phyloP scores from a whole-genome alignment of 345 rosid species.

The Moricandia moricandioides region DNA sequence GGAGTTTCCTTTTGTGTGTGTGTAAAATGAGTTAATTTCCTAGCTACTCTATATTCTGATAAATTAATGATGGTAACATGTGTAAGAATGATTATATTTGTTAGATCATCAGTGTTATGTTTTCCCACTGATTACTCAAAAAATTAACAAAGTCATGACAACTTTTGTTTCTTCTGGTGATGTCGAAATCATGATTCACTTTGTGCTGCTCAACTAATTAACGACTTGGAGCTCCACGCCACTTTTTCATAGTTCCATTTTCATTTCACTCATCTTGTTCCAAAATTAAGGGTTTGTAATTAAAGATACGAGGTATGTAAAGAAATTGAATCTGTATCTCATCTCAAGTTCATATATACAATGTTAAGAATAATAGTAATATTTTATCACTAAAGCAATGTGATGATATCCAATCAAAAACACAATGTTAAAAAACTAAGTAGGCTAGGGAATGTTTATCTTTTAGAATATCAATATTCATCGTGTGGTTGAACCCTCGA shows the following conservation, averaged over 20 bases:
- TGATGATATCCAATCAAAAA: not conserved
- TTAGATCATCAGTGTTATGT: not conserved
- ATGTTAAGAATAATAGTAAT: not conserved
- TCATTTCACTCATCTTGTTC: not conserved
- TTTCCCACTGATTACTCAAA: constrained; percentile 2
- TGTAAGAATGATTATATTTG: constrained; percentile 13
- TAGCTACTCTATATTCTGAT: not conserved
- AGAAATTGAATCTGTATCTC: not conserved
- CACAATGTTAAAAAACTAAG: not conserved
- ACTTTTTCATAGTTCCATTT: not conserved
- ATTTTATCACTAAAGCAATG: not conserved
- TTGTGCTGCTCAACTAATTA: not conserved
- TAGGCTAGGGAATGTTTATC: not conserved
- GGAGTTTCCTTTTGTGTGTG: not conserved
- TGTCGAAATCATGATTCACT: constrained; percentile 12
- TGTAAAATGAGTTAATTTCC: not conserved
- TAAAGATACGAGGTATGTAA: not conserved
- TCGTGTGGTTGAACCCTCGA: constrained; percentile 24
- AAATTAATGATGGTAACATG: not conserved
- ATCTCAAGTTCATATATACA: not conserved
- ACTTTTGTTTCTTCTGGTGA: constrained; percentile 25
- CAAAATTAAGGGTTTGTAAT: not conserved
- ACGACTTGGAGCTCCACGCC: not conserved
- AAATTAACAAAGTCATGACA: constrained; percentile 19
- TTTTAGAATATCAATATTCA: constrained; percentile 5